Evolutionary conservation across 495 filamentous ascomycete genomes (phyloP).

Genomic region (Penicillium cosmopolitanum): DNA sequence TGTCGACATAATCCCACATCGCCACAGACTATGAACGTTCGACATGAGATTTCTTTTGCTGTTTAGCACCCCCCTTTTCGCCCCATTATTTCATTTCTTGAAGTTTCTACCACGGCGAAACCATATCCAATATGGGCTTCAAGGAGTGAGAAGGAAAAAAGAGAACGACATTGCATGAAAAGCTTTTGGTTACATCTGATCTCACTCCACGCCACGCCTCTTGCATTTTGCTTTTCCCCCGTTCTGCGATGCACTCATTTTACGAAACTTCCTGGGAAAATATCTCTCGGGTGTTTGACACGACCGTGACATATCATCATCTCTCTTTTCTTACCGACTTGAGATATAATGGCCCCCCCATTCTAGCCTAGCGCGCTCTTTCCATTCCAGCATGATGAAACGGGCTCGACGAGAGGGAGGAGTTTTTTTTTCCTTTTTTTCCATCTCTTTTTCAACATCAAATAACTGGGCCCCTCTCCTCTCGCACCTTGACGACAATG

Average conservation of each 20-base stretch:
- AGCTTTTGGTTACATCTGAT: not conserved
- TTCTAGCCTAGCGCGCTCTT: not conserved
- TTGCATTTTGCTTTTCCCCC: too few relatives aligned
- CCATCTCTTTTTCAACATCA: not conserved
- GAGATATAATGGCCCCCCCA: not conserved
- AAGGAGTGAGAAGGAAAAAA: not conserved
- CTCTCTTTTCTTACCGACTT: not conserved
- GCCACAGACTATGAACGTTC: too few relatives aligned
- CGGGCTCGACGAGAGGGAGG: not conserved
- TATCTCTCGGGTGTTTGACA: not conserved
- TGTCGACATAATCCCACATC: too few relatives aligned
- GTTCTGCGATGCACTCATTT: too few relatives aligned
- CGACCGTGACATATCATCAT: not conserved
- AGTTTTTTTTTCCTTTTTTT: not conserved
- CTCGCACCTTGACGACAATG: slow-evolving; percentile 46
- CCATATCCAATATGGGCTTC: too few relatives aligned
- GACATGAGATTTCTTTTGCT: too few relatives aligned
- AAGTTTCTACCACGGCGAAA: too few relatives aligned
- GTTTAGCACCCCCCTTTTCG: too few relatives aligned
- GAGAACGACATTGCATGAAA: not conserved
- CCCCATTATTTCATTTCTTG: too few relatives aligned
- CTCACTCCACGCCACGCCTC: not conserved
- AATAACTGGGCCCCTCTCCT: not conserved
- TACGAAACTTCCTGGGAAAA: too few relatives aligned
- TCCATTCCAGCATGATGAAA: not conserved